Conservation (phyloP, 2,329 filamentous ascomycete species). For the Phialophora macrospora region DNA sequence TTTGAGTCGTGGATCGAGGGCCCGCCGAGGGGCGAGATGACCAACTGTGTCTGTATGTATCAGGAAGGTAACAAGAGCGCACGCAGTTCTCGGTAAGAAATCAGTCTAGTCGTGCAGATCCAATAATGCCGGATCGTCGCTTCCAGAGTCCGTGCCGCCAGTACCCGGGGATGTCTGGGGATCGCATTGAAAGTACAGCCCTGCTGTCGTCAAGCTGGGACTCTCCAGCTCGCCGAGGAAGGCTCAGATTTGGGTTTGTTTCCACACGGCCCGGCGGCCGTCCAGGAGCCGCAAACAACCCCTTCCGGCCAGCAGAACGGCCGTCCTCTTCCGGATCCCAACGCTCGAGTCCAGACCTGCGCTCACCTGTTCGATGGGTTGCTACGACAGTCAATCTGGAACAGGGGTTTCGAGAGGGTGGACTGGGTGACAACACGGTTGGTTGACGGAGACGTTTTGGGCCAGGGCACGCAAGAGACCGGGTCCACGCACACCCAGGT, state of each 20-base stretch:
- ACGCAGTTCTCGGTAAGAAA: slow-evolving; percentile 18
- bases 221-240: background rate
- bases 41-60: slow-evolving; percentile 14
- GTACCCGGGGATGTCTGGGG: slow-evolving; percentile 3
- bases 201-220: background rate
- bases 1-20: slow-evolving; percentile 26
- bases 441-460: slow-evolving; percentile 12
- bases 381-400: background rate
- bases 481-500: slow-evolving; percentile 8
- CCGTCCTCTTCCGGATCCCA: slow-evolving; percentile 1
- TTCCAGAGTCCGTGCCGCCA: slow-evolving; percentile 16
- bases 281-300: slow-evolving; percentile 6
- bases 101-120: slow-evolving; percentile 18
- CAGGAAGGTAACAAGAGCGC: slow-evolving; percentile 11
- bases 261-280: slow-evolving; percentile 5
- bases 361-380: background rate
- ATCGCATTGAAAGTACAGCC: slow-evolving; percentile 1
- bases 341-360: background rate
- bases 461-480: slow-evolving; percentile 6
- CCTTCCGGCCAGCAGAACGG: background rate
- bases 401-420: background rate
- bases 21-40: slow-evolving; percentile 16
- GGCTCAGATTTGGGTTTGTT: slow-evolving; percentile 8
- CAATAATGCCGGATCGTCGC: slow-evolving; percentile 11
- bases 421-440: slow-evolving; percentile 12